Percentiles rank a stretch among this genome's conserved stretches.
phyloP scores from a whole-genome alignment of 2,329 filamentous ascomycete genomes.

The Diplodia sapinea region DNA sequence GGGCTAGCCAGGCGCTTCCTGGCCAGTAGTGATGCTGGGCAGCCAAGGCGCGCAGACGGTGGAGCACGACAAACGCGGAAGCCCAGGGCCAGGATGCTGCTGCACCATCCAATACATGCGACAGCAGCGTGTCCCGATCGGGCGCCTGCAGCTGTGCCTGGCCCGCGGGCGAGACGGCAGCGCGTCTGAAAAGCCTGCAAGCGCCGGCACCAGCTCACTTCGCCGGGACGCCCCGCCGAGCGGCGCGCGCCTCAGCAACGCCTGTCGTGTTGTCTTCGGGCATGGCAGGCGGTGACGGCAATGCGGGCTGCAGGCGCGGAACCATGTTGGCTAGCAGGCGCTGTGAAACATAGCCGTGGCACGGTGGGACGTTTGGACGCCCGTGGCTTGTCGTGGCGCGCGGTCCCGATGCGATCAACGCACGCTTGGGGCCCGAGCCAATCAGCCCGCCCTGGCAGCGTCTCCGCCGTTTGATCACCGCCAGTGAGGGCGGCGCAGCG shows the following conservation, averaged over 20 bases:
- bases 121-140: constrained; percentile 21
- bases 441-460: not conserved
- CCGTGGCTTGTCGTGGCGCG: constrained; percentile 19
- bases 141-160: constrained; percentile 13
- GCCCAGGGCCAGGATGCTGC: constrained; percentile 24
- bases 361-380: constrained; percentile 27
- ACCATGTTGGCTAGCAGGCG: not conserved
- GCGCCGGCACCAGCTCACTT: constrained; percentile 8
- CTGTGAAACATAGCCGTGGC: constrained; percentile 22
- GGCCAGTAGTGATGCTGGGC: not conserved
- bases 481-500: constrained; percentile 5
- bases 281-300: constrained; percentile 13
- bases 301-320: not conserved
- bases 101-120: constrained; percentile 31
- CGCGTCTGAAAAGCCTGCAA: constrained; percentile 2
- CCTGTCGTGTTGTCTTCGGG: not conserved
- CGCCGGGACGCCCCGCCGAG: constrained; percentile 9
- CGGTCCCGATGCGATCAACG: constrained; percentile 16
- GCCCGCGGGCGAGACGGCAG: constrained; percentile 2
- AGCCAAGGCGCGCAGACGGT: not conserved
- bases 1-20: constrained; percentile 15
- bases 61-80: constrained; percentile 27
- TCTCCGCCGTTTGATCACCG: constrained; percentile 20
- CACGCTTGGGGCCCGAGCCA: constrained; percentile 6
- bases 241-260: not conserved